A percentile compares a stretch with the other conserved stretches of the same genome.
These are phyloP conservation scores for Cryptosporidium viatorum DNA, from an alignment of 169 alveolate genomes.

Conservation along the genomic window DNA sequence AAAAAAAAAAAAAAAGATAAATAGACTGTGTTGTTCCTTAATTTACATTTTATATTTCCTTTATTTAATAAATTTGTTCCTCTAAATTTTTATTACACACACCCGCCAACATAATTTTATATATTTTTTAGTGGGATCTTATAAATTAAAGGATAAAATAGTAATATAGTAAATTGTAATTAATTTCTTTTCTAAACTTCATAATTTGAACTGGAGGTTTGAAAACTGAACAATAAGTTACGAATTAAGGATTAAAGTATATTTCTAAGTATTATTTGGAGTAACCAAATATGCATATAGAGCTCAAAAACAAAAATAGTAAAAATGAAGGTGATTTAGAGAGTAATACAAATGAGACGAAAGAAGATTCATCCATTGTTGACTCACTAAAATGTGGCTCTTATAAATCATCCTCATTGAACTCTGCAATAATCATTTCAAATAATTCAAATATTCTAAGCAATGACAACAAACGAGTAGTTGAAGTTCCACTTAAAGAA, in stretches of 20 bases:
- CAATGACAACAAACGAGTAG: neutral
- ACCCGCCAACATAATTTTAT: neutral
- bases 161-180: too few species aligned
- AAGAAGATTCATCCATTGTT: neutral
- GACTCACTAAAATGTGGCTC: constrained; percentile 6
- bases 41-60: neutral
- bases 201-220: neutral
- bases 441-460: neutral
- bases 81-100: too few species aligned
- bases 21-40: too few species aligned
- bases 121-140: neutral
- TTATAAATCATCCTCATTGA: neutral
- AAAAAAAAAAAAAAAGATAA: too few species aligned
- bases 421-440: neutral
- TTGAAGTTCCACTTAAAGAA: constrained; percentile 57
- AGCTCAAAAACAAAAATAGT: neutral
- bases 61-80: neutral
- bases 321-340: constrained; percentile 8
- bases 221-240: too few species aligned
- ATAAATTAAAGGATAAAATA: neutral
- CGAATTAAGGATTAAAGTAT: neutral
- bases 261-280: neutral
- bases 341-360: constrained; percentile 22
- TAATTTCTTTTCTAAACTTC: too few species aligned
- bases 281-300: neutral